Evolutionary conservation across 768 basidiomycete species (phyloP).

Genomic region (Tulasnella sp.): DNA sequence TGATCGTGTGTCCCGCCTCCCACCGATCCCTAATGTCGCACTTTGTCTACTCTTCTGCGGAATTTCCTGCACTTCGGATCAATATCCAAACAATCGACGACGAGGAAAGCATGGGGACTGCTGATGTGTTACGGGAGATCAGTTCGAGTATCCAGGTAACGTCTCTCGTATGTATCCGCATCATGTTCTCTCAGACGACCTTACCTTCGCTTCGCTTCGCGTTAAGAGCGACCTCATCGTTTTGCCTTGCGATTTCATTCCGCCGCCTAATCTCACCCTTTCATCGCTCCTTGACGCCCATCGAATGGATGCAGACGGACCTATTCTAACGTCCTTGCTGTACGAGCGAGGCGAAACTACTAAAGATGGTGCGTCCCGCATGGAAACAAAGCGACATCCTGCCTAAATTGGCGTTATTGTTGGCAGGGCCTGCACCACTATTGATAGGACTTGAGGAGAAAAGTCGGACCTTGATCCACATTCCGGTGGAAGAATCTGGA

Average conservation of each 20-base stretch:
- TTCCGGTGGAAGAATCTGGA: constrained; percentile 60
- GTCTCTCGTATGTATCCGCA: not conserved
- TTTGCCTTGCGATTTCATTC: constrained; percentile 85
- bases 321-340: constrained; percentile 45
- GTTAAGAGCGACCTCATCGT: constrained; percentile 67
- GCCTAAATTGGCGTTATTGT: not conserved
- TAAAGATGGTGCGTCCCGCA: constrained; percentile 20
- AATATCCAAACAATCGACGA: constrained; percentile 78
- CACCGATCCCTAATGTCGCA: constrained; percentile 73
- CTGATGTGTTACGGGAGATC: constrained; percentile 68
- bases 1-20: constrained; percentile 73
- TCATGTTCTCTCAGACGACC: not conserved
- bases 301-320: constrained; percentile 56
- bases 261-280: constrained; percentile 65
- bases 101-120: constrained; percentile 61
- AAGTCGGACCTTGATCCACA: constrained; percentile 58
- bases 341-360: constrained; percentile 22
- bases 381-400: not conserved
- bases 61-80: constrained; percentile 56
- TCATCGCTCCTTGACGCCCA: constrained; percentile 70
- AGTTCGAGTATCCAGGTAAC: constrained; percentile 56
- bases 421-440: constrained; percentile 28
- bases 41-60: constrained; percentile 66
- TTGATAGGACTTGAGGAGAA: constrained; percentile 61
- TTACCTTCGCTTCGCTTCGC: constrained; percentile 12